Evolutionary conservation across 2,329 filamentous ascomycete genomes (phyloP), one percentile per base, ranked within the genome.

Genomic region (Fusarium nelsonii): DNA sequence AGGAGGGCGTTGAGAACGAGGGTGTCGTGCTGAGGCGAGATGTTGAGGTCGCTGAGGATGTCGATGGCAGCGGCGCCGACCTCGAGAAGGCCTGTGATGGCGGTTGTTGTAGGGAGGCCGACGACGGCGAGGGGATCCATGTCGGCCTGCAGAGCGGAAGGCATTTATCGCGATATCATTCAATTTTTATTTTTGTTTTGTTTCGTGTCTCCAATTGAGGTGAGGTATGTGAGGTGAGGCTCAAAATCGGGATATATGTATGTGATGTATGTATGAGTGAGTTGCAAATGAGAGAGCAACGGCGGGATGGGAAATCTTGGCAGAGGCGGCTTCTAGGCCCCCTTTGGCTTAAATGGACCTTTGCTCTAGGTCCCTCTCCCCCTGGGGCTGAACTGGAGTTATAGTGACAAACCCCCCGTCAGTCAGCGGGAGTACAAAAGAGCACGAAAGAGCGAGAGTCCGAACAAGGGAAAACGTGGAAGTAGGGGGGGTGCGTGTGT

Each of bases 81-180:
- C 40, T 77, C 77, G 48, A 80, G 64, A 55, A 80, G 75, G 72
- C 79, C 79, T 41, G 76, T 73, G 60, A 79, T 77, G 76, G 78
- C 78, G 14, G 77, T 76, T n/a, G 76, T 75, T 50, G 78, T 77
- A 46, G 77, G 75, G 49, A 80, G 74, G 58, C 73, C 68, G 63
- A 71, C 70, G 44, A 63, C 65, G 65, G 61, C 34, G 51, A 16
- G 48, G 33, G 52, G 50, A 53, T 71, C 68, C 60, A 69, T 66
- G 68, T 69, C 58, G 64, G 68, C 68, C 64, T 69, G 68, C 65
- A 71, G 64, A 56, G 44, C 54, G 39, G 68, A 70, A 70, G 63
- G 68, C 68, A 71, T 70, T 45, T 70, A 71, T 53, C 39, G 48
- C 36, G 56, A 37, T 56, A 54, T 61, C 65, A 69, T 69, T 44